phyloP scores from a whole-genome alignment of 441 rosid species.

The Cnidoscolus chayamansa region DNA sequence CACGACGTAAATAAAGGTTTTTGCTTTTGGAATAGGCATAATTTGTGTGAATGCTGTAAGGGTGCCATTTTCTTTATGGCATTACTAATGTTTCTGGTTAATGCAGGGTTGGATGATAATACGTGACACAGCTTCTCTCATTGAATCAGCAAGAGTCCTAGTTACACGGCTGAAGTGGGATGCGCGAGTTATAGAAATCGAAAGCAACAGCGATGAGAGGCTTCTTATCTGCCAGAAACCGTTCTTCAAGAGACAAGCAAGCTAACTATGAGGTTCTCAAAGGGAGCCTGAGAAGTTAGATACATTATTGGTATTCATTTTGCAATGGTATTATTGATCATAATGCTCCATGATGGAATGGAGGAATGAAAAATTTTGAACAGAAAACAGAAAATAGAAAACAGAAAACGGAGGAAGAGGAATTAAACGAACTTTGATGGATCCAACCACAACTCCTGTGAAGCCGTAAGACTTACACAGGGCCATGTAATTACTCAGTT shows the following conservation, averaged over 20 bases:
- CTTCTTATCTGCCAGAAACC: constrained; percentile 97
- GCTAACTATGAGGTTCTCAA: constrained; percentile 30
- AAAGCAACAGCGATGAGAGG: constrained; percentile 85
- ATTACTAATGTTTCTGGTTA: constrained; percentile 14
- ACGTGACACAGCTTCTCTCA: constrained; percentile 74
- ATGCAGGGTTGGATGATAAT: constrained; percentile 96
- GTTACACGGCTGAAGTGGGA: constrained; percentile 85
- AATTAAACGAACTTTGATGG: constrained; percentile 33
- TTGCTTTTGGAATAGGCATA: too few species aligned
- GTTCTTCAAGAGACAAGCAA: constrained; percentile 62
- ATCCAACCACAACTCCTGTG: constrained; percentile 37
- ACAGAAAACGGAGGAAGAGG: constrained; percentile 33
- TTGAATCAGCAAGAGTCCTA: constrained; percentile 76
- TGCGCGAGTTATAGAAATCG: constrained; percentile 78
- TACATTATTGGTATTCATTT: constrained; percentile 34
- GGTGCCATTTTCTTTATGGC: not conserved
- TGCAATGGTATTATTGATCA: constrained; percentile 33
- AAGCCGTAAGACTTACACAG: constrained; percentile 56
- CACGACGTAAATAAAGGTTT: too few species aligned
- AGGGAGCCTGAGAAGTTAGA: constrained; percentile 19
- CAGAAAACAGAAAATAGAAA: constrained; percentile 43
- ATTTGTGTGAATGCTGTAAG: not conserved
- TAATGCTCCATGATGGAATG: constrained; percentile 33
- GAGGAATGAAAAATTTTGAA: constrained; percentile 30
- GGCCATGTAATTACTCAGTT: constrained; percentile 42